phyloP scores from a whole-genome alignment of 352 stramenopile species.

The Pelagophyceae sp. region DNA sequence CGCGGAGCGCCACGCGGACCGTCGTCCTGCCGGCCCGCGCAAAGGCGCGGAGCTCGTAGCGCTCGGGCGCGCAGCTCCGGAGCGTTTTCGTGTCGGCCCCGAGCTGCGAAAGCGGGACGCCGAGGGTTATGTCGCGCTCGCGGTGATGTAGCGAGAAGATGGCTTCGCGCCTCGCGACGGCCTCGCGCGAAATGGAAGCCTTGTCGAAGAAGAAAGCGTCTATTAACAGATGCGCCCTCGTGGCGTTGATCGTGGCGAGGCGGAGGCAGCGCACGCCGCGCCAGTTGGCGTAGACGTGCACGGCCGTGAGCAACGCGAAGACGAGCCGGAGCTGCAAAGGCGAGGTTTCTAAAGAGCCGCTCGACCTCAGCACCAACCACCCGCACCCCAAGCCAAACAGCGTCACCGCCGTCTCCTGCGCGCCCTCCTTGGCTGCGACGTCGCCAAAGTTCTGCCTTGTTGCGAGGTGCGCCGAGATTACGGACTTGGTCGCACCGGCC shows the following conservation, averaged over 20 bases:
- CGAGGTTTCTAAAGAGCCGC: conserved; percentile 36
- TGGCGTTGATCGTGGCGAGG: conserved; percentile 73
- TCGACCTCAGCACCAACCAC: conserved; percentile 41
- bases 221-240: conserved; percentile 34
- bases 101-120: background rate
- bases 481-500: conserved; percentile 78
- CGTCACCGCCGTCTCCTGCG: conserved; percentile 87
- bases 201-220: background rate
- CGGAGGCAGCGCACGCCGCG: conserved; percentile 69
- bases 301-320: conserved; percentile 75
- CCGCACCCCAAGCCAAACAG: conserved; percentile 78
- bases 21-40: too few species aligned
- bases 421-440: conserved; percentile 85
- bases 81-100: background rate
- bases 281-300: conserved; percentile 90
- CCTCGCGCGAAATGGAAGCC: background rate
- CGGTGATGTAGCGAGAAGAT: background rate
- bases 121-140: background rate
- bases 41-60: too few species aligned
- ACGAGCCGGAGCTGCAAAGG: conserved; percentile 61
- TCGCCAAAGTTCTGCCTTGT: conserved; percentile 50
- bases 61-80: too few species aligned
- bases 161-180: background rate
- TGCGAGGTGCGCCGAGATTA: conserved; percentile 76
- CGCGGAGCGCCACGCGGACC: background rate